These are phyloP conservation scores for Alnus glutinosa DNA, from an alignment of 306 rosid genomes.

Conservation along the genomic window DNA sequence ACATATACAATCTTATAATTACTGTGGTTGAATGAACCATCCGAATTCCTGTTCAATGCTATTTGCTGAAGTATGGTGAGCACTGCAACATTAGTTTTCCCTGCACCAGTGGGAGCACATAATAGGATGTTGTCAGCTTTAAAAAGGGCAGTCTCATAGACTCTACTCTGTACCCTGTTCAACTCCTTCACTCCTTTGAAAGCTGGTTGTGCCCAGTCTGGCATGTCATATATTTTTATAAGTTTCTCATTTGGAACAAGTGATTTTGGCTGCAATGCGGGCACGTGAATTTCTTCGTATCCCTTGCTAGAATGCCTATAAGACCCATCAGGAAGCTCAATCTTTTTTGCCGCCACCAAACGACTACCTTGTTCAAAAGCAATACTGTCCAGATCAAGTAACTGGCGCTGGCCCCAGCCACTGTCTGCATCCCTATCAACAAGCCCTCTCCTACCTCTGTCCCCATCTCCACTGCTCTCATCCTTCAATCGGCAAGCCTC, in stretches of 20 bases:
- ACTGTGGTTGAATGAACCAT: background rate
- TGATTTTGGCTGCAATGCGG: conserved; percentile 61
- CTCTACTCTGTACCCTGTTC: conserved; percentile 29
- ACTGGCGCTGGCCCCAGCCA: conserved; percentile 71
- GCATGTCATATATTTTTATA: conserved; percentile 44
- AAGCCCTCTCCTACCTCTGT: conserved; percentile 64
- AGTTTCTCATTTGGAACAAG: conserved; percentile 69
- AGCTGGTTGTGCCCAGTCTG: too few species aligned
- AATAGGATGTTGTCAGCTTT: conserved; percentile 67
- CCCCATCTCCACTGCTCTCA: conserved; percentile 70
- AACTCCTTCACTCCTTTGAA: too few species aligned
- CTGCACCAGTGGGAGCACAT: conserved; percentile 99
- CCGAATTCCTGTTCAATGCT: too few species aligned
- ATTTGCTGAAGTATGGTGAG: too few species aligned
- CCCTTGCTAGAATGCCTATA: too few species aligned
- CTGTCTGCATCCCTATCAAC: conserved; percentile 74
- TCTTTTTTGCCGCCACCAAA: conserved; percentile 69
- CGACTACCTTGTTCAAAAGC: conserved; percentile 70
- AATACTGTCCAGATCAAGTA: conserved; percentile 44
- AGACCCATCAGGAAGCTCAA: conserved; percentile 62
- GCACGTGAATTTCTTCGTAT: too few species aligned
- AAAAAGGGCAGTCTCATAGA: conserved; percentile 81
- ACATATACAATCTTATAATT: conserved; percentile 91
- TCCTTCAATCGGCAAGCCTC: conserved; percentile 88
- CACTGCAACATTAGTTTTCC: conserved; percentile 85